A percentile compares a stretch with the other conserved stretches of the same genome.
These are phyloP conservation scores for Angomonas deanei DNA, from an alignment of 208 protist species.

Conservation along the genomic window DNA sequence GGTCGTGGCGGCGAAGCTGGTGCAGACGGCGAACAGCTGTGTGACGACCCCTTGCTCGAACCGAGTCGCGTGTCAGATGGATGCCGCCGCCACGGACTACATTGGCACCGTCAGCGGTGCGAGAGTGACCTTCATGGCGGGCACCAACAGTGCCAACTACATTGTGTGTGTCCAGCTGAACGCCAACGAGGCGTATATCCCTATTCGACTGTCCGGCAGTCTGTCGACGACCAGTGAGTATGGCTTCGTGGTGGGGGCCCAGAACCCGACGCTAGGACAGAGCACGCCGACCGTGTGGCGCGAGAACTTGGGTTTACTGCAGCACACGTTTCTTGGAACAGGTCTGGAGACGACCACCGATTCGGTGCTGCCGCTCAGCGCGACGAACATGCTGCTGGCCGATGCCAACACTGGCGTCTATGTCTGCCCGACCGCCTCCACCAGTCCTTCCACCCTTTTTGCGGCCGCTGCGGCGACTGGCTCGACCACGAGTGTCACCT, in stretches of 20 bases:
- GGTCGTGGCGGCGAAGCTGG: slow-evolving; percentile 44
- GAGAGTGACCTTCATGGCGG: slow-evolving; percentile 14
- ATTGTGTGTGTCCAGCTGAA: slow-evolving; percentile 55
- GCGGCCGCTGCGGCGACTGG: slow-evolving; percentile 23
- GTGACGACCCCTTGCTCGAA: slow-evolving; percentile 40
- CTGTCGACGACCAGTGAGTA: slow-evolving; percentile 26
- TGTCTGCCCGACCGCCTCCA: slow-evolving; percentile 45
- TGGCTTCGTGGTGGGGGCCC: slow-evolving; percentile 33
- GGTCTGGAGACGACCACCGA: slow-evolving; percentile 41
- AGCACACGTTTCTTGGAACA: slow-evolving; percentile 45
- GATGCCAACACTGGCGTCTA: slow-evolving; percentile 9
- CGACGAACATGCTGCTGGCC: slow-evolving; percentile 20
- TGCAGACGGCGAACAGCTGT: slow-evolving; percentile 49
- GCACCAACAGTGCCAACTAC: slow-evolving; percentile 25
- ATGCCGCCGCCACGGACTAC: slow-evolving; percentile 34
- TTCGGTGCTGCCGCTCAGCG: slow-evolving; percentile 37
- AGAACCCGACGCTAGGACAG: slow-evolving; percentile 28
- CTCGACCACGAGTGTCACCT: slow-evolving; percentile 19
- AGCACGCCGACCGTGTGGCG: slow-evolving; percentile 52
- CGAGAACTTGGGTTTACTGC: slow-evolving; percentile 42
- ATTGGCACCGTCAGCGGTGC: slow-evolving; percentile 20
- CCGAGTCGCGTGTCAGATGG: slow-evolving; percentile 43
- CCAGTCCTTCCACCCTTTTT: slow-evolving; percentile 26
- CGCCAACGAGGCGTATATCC: slow-evolving; percentile 41
- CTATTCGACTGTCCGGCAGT: slow-evolving; percentile 32